Evolutionary conservation across 352 stramenopile species (phyloP).

Genomic region (Globisporangium acanthophoron): DNA sequence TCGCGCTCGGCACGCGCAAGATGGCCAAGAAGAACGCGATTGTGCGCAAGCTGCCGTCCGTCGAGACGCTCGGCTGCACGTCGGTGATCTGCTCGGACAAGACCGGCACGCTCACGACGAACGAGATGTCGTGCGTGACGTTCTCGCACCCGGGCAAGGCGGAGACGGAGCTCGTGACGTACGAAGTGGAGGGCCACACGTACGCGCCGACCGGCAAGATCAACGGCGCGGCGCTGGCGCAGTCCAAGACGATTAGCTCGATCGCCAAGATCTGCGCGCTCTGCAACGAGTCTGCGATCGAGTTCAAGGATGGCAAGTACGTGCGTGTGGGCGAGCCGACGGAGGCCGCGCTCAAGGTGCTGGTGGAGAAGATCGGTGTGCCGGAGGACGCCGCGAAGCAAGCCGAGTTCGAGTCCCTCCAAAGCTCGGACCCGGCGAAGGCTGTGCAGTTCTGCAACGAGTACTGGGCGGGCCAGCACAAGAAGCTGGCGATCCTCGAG

Average conservation of each 20-base stretch:
- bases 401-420: slow-evolving; percentile 51
- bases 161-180: slow-evolving; percentile 82
- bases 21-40: slow-evolving; percentile 99
- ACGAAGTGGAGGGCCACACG: slow-evolving; percentile 91
- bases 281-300: slow-evolving; percentile 96
- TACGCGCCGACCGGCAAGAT: slow-evolving; percentile 90
- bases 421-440: slow-evolving; percentile 54
- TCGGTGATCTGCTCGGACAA: slow-evolving; percentile 93
- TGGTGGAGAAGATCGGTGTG: slow-evolving; percentile 94
- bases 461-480: slow-evolving; percentile 72
- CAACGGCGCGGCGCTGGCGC: slow-evolving; percentile 30
- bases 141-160: slow-evolving; percentile 62
- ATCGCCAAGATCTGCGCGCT: slow-evolving; percentile 90
- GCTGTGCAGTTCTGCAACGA: slow-evolving; percentile 84
- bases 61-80: slow-evolving; percentile 97
- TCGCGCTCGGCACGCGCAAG: slow-evolving; percentile 92
- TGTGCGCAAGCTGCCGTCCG: slow-evolving; percentile 96
- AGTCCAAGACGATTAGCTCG: slow-evolving; percentile 78
- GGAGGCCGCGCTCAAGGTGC: slow-evolving; percentile 94
- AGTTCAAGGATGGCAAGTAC: slow-evolving; percentile 87
- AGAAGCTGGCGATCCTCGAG: slow-evolving; percentile 93
- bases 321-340: slow-evolving; percentile 94
- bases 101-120: slow-evolving; percentile 96
- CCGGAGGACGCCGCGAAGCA: slow-evolving; percentile 55
- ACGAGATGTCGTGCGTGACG: slow-evolving; percentile 95